Conservation (phyloP, 345 rosid genomes). For the Toxicodendron radicans region DNA sequence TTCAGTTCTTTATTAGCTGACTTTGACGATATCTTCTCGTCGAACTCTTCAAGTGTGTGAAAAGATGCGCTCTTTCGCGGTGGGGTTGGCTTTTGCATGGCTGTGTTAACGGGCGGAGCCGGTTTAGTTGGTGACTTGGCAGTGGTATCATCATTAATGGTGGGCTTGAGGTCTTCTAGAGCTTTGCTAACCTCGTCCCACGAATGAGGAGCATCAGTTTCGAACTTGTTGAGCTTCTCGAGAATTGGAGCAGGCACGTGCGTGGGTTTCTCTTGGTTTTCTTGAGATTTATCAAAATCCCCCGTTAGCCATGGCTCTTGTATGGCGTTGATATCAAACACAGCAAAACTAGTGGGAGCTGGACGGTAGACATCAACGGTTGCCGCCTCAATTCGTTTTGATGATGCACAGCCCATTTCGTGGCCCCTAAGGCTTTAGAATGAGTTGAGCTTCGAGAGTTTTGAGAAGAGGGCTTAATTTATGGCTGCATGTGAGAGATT, state of each 20-base stretch:
- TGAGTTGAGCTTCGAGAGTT: background rate
- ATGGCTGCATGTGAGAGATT: too few relatives aligned
- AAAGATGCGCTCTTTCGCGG: conserved; percentile 60
- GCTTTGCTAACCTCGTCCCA: conserved; percentile 96
- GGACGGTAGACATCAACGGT: conserved; percentile 73
- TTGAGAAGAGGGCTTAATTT: background rate
- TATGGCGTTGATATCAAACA: conserved; percentile 73
- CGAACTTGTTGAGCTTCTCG: conserved; percentile 57
- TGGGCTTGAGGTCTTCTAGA: conserved; percentile 63
- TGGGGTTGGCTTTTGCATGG: conserved; percentile 16
- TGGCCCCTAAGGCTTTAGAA: background rate
- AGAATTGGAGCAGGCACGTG: conserved; percentile 42
- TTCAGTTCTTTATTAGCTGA: conserved; percentile 33
- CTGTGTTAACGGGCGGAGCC: conserved; percentile 3
- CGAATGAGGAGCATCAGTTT: conserved; percentile 65
- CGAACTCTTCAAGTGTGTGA: conserved; percentile 85
- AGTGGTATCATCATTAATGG: conserved; percentile 6
- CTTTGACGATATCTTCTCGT: conserved; percentile 45
- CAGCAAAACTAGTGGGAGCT: conserved; percentile 72
- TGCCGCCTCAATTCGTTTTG: conserved; percentile 59
- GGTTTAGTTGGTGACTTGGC: conserved; percentile 17
- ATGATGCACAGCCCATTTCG: conserved; percentile 76
- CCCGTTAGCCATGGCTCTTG: conserved; percentile 78
- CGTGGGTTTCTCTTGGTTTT: conserved; percentile 40
- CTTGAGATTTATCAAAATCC: conserved; percentile 16